Base-by-base conservation (phyloP, 2,329 filamentous ascomycete genomes). In the Daldinia sp. region DNA sequence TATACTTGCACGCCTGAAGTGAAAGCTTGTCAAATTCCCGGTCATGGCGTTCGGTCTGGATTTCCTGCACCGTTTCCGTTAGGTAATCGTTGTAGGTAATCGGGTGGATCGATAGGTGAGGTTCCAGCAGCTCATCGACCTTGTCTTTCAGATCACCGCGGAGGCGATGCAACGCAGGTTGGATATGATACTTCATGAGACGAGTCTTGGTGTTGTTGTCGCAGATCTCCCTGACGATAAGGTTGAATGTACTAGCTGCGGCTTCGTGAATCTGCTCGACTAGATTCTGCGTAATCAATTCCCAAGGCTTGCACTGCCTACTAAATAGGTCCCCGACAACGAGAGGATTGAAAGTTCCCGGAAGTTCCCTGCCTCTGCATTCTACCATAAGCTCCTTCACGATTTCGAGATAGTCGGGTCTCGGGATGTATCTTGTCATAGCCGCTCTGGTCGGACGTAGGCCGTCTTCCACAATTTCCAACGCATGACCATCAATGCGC, bases 21-120 rank as follows among this genome's bases (percentile, higher is more conserved):
- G 61, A 60, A 1, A 68, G 4, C 1, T n/a, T 15, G 17, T 72
- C 65, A 19, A 69, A 72, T 0, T 63, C 52, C 8, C 64, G 62
- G 35, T 69, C 55, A 23, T 72, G 69, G 7, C 71, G 70, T 19
- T 61, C 6, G 0, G 53, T 61, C 47, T 72, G 71, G 2, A 63
- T 70, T 1, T 67, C 5, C 21, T 72, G 67, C 2, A 73, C 70
- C 1, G 37, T 58, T 3, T 61, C 37, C 1, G 69, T 70, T 2
- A 73, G 63, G 29, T 67, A 70, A 21, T 72, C 66, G 19, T 71
- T 72, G 53, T 72, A 73, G 2, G 70, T 73, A 59, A 73, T 73
- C 4, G 70, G 71, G 39, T 73, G 70, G 2, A 69, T 63, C 1
- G 68, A 68, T 1, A 70, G 23, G 35, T 73, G 71, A n/a, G 70